Evolutionary conservation across 768 basidiomycete species (phyloP).

Genomic region (Antrodiella citrinella): DNA sequence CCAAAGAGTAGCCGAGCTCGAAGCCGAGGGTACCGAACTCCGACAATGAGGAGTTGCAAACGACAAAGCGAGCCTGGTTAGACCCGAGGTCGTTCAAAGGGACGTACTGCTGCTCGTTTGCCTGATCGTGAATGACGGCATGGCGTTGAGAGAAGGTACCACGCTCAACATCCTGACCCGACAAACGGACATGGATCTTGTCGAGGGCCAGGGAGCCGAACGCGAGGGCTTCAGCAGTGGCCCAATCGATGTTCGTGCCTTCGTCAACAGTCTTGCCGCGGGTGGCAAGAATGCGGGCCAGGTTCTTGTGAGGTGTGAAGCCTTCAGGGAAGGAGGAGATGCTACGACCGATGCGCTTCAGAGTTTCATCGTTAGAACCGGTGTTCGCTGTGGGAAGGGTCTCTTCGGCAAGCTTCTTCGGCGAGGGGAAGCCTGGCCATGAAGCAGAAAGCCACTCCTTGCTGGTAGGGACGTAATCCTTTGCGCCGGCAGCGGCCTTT

Average conservation of each 20-base stretch:
- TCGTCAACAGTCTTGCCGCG: slow-evolving; percentile 91
- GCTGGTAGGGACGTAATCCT: slow-evolving; percentile 91
- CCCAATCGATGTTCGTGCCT: slow-evolving; percentile 92
- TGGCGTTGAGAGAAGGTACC: slow-evolving; percentile 99
- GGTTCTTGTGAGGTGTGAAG: slow-evolving; percentile 87
- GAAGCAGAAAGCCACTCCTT: slow-evolving; percentile 98
- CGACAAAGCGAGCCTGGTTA: slow-evolving; percentile 85
- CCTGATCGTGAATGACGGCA: slow-evolving; percentile 94
- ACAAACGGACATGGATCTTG: slow-evolving; percentile 89
- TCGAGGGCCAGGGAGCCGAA: slow-evolving; percentile 91
- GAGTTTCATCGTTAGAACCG: slow-evolving; percentile 65
- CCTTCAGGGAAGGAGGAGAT: slow-evolving; percentile 81
- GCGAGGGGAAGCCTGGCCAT: slow-evolving; percentile 98
- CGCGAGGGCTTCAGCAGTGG: slow-evolving; percentile 95
- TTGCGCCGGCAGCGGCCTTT: slow-evolving; percentile 85
- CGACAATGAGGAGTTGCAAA: slow-evolving; percentile 95
- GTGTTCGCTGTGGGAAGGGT: slow-evolving; percentile 88
- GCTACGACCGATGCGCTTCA: slow-evolving; percentile 78
- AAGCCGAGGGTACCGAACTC: slow-evolving; percentile 95
- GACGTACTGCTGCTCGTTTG: slow-evolving; percentile 82
- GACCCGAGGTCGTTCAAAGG: slow-evolving; percentile 84
- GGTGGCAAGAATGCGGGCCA: slow-evolving; percentile 80
- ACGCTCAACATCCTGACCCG: slow-evolving; percentile 97
- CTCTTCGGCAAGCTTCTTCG: slow-evolving; percentile 88
- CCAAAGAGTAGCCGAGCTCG: slow-evolving; percentile 96